A percentile compares a stretch with the other conserved stretches of the same genome.
phyloP scores from a whole-genome alignment of 192 early-diverging fungal genomes.

The Coemansia aciculifera region DNA sequence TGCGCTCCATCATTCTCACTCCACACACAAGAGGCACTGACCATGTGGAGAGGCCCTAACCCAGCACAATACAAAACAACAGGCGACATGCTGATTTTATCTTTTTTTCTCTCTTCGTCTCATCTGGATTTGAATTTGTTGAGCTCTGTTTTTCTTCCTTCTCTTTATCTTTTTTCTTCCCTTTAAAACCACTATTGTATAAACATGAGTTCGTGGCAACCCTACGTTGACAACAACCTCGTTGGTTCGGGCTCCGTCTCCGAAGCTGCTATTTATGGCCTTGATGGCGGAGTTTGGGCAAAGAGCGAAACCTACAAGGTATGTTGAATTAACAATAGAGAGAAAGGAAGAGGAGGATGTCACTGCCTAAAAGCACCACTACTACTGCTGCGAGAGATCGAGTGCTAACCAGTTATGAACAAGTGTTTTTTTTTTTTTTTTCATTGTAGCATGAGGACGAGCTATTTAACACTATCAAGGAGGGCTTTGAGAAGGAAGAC shows the following conservation, averaged over 20 bases:
- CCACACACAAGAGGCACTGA: background rate
- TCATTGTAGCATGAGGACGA: slow-evolving; percentile 11
- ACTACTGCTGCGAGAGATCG: background rate
- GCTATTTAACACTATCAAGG: slow-evolving; percentile 15
- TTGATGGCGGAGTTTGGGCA: slow-evolving; percentile 81
- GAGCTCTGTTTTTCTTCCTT: background rate
- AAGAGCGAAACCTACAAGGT: slow-evolving; percentile 57
- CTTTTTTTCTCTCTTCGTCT: slow-evolving; percentile 16
- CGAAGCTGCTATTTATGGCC: slow-evolving; percentile 80
- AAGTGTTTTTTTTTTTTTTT: background rate
- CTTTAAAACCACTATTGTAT: background rate
- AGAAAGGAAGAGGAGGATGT: background rate
- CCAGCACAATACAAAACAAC: background rate
- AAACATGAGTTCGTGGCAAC: slow-evolving; percentile 71
- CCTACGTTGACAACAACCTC: slow-evolving; percentile 81
- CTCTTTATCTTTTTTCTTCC: background rate
- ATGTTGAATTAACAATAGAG: background rate
- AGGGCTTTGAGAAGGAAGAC: slow-evolving; percentile 63
- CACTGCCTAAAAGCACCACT: background rate
- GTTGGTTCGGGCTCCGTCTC: slow-evolving; percentile 70
- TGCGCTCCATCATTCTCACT: slow-evolving; percentile 7
- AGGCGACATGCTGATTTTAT: background rate
- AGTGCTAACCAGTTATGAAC: background rate
- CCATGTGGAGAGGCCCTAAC: slow-evolving; percentile 5
- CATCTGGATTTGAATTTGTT: slow-evolving; percentile 15